Base-by-base conservation (phyloP, 2,329 filamentous ascomycete genomes). In the Triangularia verruculosa region DNA sequence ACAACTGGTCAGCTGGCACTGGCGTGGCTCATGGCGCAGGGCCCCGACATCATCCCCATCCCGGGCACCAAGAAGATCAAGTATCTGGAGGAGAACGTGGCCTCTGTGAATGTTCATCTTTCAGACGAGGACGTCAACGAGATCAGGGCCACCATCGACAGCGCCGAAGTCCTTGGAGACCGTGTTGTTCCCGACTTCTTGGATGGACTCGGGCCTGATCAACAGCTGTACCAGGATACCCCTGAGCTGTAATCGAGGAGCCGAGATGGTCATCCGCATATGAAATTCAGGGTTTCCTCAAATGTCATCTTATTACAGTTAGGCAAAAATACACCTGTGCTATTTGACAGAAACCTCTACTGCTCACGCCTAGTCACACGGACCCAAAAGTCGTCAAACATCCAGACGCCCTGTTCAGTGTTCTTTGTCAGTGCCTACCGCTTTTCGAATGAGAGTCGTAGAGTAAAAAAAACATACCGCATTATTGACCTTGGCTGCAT, bases 21-120 rank as follows among this genome's bases (percentile, higher is more conserved):
- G 43, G 87, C 87, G 0, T 90, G 87, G 86, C 68, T 90, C 61
- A 68, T 87, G 68, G 80, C 80, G 7, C 86, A 89, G 69, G 84
- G 84, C 0, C 77, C 82, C 1, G 82, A 87, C 67, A 77, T 89
- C 56, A 81, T 86, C 69, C 84, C 87, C 0, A 89, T 83, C 57
- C 81, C 79, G 0, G 82, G 81, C 15, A 83, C 81, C 0, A 82
- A 78, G 72, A 80, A 72, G 59, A 71, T 80, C 58, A 77, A 77
- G 69, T 81, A 80, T 60, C 69, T 84, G 25, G 77, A 82, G 62
- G 76, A 82, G 62, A 83, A 83, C 28, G 56, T 74, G 3, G 74
- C 69, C 1, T 74, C 78, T 1, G 28, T 74, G 1, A 52, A 72
- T 8, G 68, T 80, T 4, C 58, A 52, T 27, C 59, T 80, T 54